phyloP scores from a whole-genome alignment of 2,329 filamentous ascomycete species.

The Colletotrichum liriopes region DNA sequence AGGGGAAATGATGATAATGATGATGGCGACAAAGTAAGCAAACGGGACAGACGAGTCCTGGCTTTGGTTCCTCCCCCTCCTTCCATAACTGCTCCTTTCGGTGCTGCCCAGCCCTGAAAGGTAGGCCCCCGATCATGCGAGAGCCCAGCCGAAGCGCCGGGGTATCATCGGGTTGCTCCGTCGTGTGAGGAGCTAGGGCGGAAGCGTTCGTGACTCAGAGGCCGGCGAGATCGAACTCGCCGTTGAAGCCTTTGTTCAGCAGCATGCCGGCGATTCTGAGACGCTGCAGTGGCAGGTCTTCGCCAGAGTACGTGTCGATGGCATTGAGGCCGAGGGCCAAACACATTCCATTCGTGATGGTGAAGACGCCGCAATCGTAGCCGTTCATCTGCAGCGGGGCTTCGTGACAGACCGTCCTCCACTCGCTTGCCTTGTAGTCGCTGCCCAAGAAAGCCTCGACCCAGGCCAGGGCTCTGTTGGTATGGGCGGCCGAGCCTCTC shows the following conservation, averaged over 20 bases:
- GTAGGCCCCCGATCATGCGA: background rate
- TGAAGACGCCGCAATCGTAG: constrained; percentile 84
- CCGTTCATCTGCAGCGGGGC: constrained; percentile 75
- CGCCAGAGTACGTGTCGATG: constrained; percentile 62
- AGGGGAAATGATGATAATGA: background rate
- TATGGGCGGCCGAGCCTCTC: constrained; percentile 57
- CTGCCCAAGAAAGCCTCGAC: constrained; percentile 70
- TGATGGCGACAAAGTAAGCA: background rate
- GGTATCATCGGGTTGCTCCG: too few relatives aligned
- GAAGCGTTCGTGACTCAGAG: constrained; percentile 47
- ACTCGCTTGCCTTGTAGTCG: constrained; percentile 70
- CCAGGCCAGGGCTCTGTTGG: constrained; percentile 66
- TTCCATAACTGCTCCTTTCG: background rate
- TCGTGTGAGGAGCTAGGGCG: background rate
- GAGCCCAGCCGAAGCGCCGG: background rate
- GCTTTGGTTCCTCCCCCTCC: background rate
- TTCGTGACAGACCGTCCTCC: constrained; percentile 67
- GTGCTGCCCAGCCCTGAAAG: background rate
- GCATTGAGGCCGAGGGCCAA: constrained; percentile 69
- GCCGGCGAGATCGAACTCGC: constrained; percentile 68
- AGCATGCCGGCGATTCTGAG: constrained; percentile 76
- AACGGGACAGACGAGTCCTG: background rate
- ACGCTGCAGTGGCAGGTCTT: constrained; percentile 73
- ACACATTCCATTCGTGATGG: constrained; percentile 80
- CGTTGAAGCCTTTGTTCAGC: constrained; percentile 76